These are phyloP conservation scores for Talaromyces sp. DNA, from an alignment of 2,329 filamentous ascomycete species.

Conservation along the genomic window DNA sequence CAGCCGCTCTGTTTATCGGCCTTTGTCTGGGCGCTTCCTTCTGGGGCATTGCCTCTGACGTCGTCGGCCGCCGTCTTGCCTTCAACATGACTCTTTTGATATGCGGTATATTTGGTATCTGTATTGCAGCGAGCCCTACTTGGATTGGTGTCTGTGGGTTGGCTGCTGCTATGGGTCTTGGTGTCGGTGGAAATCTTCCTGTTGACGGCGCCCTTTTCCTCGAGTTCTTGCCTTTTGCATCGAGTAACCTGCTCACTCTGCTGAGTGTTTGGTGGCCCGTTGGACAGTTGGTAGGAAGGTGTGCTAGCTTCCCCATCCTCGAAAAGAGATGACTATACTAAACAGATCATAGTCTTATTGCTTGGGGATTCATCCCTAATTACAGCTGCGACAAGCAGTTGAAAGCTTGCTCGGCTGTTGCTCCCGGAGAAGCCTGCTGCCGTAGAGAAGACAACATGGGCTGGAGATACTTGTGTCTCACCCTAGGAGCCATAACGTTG, in stretches of 20 bases:
- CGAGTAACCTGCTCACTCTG: slow-evolving; percentile 69
- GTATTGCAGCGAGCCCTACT: slow-evolving; percentile 62
- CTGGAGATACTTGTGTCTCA: slow-evolving; percentile 71
- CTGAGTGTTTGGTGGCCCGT: slow-evolving; percentile 86
- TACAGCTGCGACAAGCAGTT: slow-evolving; percentile 51
- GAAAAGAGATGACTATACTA: background rate
- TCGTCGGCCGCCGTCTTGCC: slow-evolving; percentile 72
- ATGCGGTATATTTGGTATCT: slow-evolving; percentile 69
- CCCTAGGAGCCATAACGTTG: slow-evolving; percentile 69
- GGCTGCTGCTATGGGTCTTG: slow-evolving; percentile 61
- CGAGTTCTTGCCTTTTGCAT: slow-evolving; percentile 74
- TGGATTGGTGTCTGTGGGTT: slow-evolving; percentile 63
- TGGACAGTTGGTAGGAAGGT: slow-evolving; percentile 66
- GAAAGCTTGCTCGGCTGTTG: slow-evolving; percentile 30
- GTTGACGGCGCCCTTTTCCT: slow-evolving; percentile 79
- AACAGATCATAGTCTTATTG: slow-evolving; percentile 44
- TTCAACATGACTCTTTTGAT: slow-evolving; percentile 79
- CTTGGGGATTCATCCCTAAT: slow-evolving; percentile 71
- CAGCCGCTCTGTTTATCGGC: slow-evolving; percentile 70
- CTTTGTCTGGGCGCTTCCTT: slow-evolving; percentile 73
- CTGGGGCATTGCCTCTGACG: slow-evolving; percentile 76
- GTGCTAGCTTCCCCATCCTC: slow-evolving; percentile 11
- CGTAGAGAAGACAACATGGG: slow-evolving; percentile 58
- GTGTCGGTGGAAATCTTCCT: slow-evolving; percentile 71
- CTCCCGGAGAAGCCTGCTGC: slow-evolving; percentile 38